phyloP scores from a whole-genome alignment of 352 stramenopile genomes.

The Globisporangium spinosum region DNA sequence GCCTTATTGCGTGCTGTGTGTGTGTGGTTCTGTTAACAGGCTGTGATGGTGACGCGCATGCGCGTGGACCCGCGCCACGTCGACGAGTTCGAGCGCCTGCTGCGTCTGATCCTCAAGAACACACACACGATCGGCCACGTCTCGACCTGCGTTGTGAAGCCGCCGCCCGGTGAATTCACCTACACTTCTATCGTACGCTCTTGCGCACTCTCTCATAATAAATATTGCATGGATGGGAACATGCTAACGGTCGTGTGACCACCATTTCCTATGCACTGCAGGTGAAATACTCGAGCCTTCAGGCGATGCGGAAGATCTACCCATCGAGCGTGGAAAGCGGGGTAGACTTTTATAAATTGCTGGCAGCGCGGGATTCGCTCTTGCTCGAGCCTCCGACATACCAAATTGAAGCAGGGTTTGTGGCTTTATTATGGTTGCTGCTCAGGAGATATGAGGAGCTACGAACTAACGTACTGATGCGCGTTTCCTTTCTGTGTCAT shows the following conservation, averaged over 20 bases:
- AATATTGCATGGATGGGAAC: background rate
- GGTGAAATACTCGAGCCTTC: conserved; percentile 78
- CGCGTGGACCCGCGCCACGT: conserved; percentile 66
- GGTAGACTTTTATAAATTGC: conserved; percentile 77
- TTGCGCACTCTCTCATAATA: conserved; percentile 4
- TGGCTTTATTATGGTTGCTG: background rate
- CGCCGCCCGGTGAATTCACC: conserved; percentile 63
- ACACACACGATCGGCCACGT: conserved; percentile 77
- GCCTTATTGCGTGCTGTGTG: background rate
- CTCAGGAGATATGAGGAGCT: background rate
- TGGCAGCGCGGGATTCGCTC: conserved; percentile 71
- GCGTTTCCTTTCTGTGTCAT: background rate
- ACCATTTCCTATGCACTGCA: conserved; percentile 16
- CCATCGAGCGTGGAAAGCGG: conserved; percentile 55
- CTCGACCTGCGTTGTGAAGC: conserved; percentile 79
- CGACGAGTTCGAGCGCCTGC: conserved; percentile 73
- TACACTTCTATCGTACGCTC: conserved; percentile 77
- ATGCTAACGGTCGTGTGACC: background rate
- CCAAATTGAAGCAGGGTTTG: conserved; percentile 76
- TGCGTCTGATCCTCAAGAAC: conserved; percentile 78
- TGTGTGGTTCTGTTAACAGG: conserved; percentile 24
- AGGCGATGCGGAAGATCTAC: conserved; percentile 74
- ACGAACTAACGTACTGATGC: background rate
- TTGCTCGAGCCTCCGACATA: conserved; percentile 75
- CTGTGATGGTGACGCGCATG: conserved; percentile 83